Evolutionary conservation across 1,139 yeast species (phyloP), one percentile per base, ranked within the genome.

Genomic region (Diutina pseudorugosa): DNA sequence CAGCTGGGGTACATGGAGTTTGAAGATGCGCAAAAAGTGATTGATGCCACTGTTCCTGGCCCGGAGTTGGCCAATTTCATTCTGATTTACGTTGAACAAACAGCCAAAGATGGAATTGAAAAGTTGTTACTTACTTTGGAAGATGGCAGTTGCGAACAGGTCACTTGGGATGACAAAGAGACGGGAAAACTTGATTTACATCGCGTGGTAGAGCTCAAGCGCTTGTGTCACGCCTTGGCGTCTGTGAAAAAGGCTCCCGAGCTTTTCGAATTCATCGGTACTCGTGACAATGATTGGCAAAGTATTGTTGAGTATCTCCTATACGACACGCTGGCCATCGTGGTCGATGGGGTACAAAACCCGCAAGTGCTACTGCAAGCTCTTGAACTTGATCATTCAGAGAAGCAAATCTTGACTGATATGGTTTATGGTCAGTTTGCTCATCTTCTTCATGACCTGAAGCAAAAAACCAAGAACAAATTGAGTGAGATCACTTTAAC

Each of bases 61-160:
- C 47, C 47, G 3, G 49, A 45, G 19, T 27, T 45, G 16, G 49
- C 40, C 19, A 65, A 75, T 51, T 72, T 87, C 9, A 66, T 83
- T 1, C 69, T 73, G 14, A 69, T 88, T 1, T 67, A 87, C 21
- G 69, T 73, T 25, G 85, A 82, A 14, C 47, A 43, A 43, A 14
- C 18, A n/a, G 47, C 25, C 5, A 16, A 21, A 4, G 47, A 43
- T 14, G 47, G 23, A 14, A 43, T 43, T 16, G 30, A 20, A 11
- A 21, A 20, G 30, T 43, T 21, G 14, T 9, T 19, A n/a, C 30
- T 43, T 21, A 14, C 18, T 9, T 23, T 43, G 14, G 47, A 43
- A 23, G 18, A 23, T 43, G 47, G 30, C 2, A 11, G 14, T 14
- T 11, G 47, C 23, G 47, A 43, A 2, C 47, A 43, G 14, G 33